Conservation (phyloP, 441 rosid genomes). For the Sinapis alba region DNA sequence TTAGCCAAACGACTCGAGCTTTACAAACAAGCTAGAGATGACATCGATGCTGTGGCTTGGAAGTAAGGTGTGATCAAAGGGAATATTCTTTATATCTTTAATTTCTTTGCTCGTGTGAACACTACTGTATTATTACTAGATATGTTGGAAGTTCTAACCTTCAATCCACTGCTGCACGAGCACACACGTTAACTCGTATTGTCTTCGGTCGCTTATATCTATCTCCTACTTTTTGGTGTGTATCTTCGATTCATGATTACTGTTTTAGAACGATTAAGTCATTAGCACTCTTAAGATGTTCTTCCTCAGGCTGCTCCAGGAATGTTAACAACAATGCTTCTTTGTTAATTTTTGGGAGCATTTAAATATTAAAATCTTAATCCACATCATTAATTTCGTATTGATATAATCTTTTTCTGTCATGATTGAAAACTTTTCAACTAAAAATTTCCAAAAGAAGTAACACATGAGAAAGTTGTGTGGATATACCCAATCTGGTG, state of each 20-base stretch:
- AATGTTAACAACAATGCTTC: conserved; percentile 2
- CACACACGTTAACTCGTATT: conserved; percentile 12
- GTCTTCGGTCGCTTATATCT: conserved; percentile 15
- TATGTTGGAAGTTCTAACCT: conserved; percentile 19
- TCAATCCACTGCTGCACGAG: conserved; percentile 22
- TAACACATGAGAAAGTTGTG: conserved; percentile 26
- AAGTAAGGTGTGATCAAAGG: conserved; percentile 48
- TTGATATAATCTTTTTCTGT: neutral
- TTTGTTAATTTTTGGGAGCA: neutral
- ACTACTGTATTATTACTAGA: conserved; percentile 20
- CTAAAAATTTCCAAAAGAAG: neutral
- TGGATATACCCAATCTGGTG: conserved; percentile 23
- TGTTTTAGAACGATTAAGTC: conserved; percentile 17
- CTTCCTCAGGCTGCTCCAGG: conserved; percentile 39
- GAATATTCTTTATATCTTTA: conserved; percentile 26
- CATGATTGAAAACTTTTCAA: neutral
- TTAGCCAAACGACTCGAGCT: conserved; percentile 91
- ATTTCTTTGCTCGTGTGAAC: conserved; percentile 14
- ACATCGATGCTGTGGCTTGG: conserved; percentile 95
- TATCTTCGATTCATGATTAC: conserved; percentile 22
- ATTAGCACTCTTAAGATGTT: conserved; percentile 11
- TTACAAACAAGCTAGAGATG: conserved; percentile 97
- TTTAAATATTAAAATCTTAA: neutral
- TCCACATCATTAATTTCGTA: neutral
- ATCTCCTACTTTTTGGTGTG: conserved; percentile 26